Conservation (phyloP, 192 early-diverging fungal genomes). For the Backusella tarrabulga region DNA sequence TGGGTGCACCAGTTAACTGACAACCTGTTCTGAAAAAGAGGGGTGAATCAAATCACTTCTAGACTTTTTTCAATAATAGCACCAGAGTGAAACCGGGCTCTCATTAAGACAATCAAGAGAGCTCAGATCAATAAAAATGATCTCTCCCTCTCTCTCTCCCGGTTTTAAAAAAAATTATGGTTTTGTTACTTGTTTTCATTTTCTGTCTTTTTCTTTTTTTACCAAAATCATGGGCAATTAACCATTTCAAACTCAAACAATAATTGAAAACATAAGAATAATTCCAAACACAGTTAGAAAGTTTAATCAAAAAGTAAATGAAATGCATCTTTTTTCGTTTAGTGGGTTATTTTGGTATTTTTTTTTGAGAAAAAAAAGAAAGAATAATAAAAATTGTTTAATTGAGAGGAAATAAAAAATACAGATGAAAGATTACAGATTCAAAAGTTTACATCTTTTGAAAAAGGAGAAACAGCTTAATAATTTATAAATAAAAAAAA, state of each 20-base stretch:
- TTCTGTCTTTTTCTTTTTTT: background rate
- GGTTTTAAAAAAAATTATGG: background rate
- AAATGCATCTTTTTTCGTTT: background rate
- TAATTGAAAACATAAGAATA: background rate
- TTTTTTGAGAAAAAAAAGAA: background rate
- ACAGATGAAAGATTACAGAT: background rate
- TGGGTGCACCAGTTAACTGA: background rate
- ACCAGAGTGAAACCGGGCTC: background rate
- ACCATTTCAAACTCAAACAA: background rate
- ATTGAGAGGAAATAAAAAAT: background rate
- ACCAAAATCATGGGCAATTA: background rate
- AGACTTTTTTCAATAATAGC: background rate
- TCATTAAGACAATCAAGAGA: background rate
- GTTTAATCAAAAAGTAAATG: background rate
- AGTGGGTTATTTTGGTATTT: background rate
- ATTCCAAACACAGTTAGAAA: background rate
- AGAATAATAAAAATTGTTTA: background rate
- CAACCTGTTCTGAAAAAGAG: background rate
- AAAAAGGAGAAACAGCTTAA: background rate
- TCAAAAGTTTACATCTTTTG: background rate
- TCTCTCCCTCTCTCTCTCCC: background rate
- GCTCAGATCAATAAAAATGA: background rate
- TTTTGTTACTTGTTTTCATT: background rate
- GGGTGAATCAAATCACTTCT: background rate
- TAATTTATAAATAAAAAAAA: constrained; percentile 5